These are phyloP conservation scores for Paulownia fortunei DNA, from an alignment of 257 asterid species.

Conservation along the genomic window DNA sequence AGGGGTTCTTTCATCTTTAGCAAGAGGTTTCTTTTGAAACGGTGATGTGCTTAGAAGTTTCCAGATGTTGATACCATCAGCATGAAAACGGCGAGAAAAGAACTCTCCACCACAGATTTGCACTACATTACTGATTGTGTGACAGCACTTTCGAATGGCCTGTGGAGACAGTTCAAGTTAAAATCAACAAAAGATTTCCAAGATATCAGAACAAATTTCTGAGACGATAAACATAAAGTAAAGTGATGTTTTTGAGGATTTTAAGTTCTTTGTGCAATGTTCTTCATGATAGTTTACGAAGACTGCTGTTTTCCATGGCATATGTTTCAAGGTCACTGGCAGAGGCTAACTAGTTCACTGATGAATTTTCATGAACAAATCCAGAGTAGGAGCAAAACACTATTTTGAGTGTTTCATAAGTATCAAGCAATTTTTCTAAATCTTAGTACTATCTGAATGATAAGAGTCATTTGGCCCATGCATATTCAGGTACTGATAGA, in stretches of 20 bases:
- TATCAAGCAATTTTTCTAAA: too few species aligned
- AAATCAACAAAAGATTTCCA: background rate
- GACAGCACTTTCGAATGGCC: constrained; percentile 77
- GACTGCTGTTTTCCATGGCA: too few species aligned
- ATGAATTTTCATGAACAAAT: too few species aligned
- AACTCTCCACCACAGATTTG: constrained; percentile 90
- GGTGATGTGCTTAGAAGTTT: constrained; percentile 83
- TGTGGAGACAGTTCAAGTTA: constrained; percentile 35
- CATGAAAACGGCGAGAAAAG: constrained; percentile 85
- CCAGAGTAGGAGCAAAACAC: too few species aligned
- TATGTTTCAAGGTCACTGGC: too few species aligned
- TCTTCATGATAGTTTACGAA: too few species aligned
- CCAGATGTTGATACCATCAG: constrained; percentile 87
- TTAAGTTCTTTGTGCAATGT: background rate
- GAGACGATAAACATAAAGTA: background rate
- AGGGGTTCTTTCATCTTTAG: constrained; percentile 54
- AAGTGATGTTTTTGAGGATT: background rate
- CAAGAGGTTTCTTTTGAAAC: constrained; percentile 59
- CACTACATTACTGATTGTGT: constrained; percentile 58
- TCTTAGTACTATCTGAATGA: too few species aligned
- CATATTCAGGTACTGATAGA: too few species aligned
- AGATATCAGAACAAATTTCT: background rate
- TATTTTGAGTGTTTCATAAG: too few species aligned
- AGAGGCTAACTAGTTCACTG: too few species aligned
- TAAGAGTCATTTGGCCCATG: too few species aligned